Percentiles rank a stretch among this genome's conserved stretches.
phyloP scores from a whole-genome alignment of 2,329 filamentous ascomycete species.

The Aspergillus novofumigatus region DNA sequence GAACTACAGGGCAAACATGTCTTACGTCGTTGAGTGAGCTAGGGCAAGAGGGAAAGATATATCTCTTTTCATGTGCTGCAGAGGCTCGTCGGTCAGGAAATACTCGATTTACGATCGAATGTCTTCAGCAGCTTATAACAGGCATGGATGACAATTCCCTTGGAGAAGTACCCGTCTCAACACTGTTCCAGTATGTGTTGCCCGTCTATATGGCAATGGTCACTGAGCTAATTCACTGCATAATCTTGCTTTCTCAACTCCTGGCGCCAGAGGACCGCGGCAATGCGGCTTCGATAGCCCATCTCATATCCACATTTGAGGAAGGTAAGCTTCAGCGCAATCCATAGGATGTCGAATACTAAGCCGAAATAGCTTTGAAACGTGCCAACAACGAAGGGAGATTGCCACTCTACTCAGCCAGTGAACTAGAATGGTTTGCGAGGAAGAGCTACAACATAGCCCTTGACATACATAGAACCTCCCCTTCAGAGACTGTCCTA shows the following conservation, averaged over 20 bases:
- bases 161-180: conserved; percentile 55
- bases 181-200: conserved; percentile 57
- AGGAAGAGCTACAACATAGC: conserved; percentile 77
- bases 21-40: conserved; percentile 57
- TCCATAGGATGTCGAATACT: conserved; percentile 25
- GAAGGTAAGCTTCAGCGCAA: conserved; percentile 33
- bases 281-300: conserved; percentile 29
- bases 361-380: conserved; percentile 41
- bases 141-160: conserved; percentile 49
- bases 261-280: conserved; percentile 37
- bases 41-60: conserved; percentile 52
- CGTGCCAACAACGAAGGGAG: conserved; percentile 40
- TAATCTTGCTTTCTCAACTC: conserved; percentile 41
- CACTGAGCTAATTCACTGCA: conserved; percentile 17
- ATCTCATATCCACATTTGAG: conserved; percentile 56
- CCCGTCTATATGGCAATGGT: conserved; percentile 9
- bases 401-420: conserved; percentile 52
- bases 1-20: conserved; percentile 46
- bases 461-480: conserved; percentile 57
- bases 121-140: conserved; percentile 58
- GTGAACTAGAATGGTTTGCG: conserved; percentile 79
- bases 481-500: conserved; percentile 52
- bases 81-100: conserved; percentile 68
- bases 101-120: conserved; percentile 54
- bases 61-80: conserved; percentile 75